Percentiles rank a stretch among this genome's conserved stretches.
phyloP scores from a whole-genome alignment of 768 basidiomycete species.

The Lentinula guzmanii region DNA sequence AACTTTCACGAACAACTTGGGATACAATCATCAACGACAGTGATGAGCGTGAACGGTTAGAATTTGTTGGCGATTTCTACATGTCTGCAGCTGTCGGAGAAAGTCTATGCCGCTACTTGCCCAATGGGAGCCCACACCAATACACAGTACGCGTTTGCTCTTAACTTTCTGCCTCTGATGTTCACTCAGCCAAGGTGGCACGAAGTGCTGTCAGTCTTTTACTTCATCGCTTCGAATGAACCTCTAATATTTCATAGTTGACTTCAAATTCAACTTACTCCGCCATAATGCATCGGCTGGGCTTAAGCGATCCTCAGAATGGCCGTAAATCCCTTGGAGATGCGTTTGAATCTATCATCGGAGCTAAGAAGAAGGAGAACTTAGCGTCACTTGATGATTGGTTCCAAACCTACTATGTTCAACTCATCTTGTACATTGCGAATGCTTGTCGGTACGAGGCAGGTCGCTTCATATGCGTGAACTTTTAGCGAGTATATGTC shows the following conservation, averaged over 20 bases:
- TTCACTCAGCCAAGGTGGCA: not conserved
- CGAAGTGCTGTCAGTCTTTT: not conserved
- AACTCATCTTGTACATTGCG: constrained; percentile 27
- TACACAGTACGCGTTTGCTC: constrained; percentile 25
- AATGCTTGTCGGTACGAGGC: constrained; percentile 18
- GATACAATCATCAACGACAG: constrained; percentile 14
- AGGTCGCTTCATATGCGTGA: not conserved
- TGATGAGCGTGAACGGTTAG: constrained; percentile 32
- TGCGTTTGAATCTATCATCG: constrained; percentile 41
- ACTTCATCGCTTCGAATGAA: not conserved
- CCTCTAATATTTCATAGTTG: constrained; percentile 4
- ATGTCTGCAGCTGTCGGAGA: constrained; percentile 37
- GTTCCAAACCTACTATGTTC: constrained; percentile 30
- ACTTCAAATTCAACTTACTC: constrained; percentile 31
- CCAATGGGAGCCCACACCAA: constrained; percentile 24
- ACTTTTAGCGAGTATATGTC: not conserved
- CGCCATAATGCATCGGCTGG: constrained; percentile 29
- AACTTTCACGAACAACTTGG: constrained; percentile 23
- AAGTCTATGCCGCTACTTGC: constrained; percentile 27
- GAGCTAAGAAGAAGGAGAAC: constrained; percentile 36
- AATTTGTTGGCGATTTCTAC: constrained; percentile 39
- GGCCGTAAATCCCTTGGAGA: constrained; percentile 17
- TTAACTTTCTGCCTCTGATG: not conserved
- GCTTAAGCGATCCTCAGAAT: constrained; percentile 14
- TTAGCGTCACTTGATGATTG: constrained; percentile 29